phyloP scores from a whole-genome alignment of 495 filamentous ascomycete species.

The Immersiella caudata region DNA sequence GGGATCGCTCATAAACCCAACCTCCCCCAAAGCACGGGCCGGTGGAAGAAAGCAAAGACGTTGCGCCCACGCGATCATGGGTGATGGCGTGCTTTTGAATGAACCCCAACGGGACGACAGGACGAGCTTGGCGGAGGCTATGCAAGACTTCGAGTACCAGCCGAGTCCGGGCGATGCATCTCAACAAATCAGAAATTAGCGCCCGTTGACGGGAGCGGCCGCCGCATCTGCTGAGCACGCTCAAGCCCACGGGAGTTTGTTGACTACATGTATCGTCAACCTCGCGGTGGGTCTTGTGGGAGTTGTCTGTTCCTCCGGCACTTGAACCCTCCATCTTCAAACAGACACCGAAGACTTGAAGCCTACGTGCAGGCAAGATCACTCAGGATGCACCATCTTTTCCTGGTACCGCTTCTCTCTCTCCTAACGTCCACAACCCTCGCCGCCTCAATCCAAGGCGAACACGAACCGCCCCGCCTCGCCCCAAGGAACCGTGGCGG shows the following conservation, averaged over 20 bases:
- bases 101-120: neutral
- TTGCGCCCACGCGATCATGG: neutral
- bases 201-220: neutral
- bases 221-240: neutral
- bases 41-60: neutral
- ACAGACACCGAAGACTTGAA: neutral
- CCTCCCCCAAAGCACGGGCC: neutral
- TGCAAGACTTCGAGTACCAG: neutral
- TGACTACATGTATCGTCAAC: neutral
- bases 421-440: neutral
- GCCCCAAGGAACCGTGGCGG: neutral
- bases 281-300: neutral
- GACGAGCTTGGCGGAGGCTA: neutral
- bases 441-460: neutral
- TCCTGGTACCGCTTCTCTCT: neutral
- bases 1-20: too few species aligned
- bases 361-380: neutral
- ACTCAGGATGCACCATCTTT: neutral
- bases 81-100: neutral
- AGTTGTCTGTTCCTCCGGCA: too few species aligned
- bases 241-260: neutral
- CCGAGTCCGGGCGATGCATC: neutral
- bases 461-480: neutral
- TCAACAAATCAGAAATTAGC: neutral
- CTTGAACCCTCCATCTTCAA: too few species aligned